Percentiles rank a stretch among this genome's conserved stretches.
Conservation (phyloP, 441 rosid species). For the Populus hybrid region DNA sequence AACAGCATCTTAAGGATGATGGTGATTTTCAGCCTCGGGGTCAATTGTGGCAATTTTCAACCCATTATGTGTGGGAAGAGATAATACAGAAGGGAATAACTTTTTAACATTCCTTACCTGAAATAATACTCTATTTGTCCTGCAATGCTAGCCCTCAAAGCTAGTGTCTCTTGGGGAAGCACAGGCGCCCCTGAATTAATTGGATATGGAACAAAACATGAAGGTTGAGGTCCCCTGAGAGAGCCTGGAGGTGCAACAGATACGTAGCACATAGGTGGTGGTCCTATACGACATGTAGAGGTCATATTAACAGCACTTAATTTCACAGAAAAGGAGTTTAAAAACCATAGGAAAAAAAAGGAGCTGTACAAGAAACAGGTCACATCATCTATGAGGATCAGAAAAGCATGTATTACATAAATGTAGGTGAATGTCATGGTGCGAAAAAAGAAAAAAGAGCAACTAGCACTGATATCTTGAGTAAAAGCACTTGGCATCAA, state of each 20-base stretch:
- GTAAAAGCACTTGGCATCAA: neutral
- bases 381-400: neutral
- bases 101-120: constrained; percentile 46
- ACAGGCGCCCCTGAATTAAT: constrained; percentile 45
- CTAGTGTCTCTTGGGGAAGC: constrained; percentile 42
- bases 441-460: neutral
- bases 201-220: constrained; percentile 53
- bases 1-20: neutral
- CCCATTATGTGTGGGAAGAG: neutral
- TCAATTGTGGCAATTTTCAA: constrained; percentile 5
- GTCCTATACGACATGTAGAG: constrained; percentile 39
- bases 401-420: neutral
- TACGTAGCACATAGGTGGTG: constrained; percentile 57
- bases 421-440: neutral
- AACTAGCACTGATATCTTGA: neutral
- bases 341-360: neutral
- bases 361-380: neutral
- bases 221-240: constrained; percentile 66
- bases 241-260: constrained; percentile 68
- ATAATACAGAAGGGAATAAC: neutral
- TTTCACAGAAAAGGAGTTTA: constrained; percentile 2
- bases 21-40: neutral
- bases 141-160: constrained; percentile 51
- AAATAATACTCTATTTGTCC: constrained; percentile 92
- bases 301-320: constrained; percentile 17